These are phyloP conservation scores for Ascochyta pisi DNA, from an alignment of 2,329 filamentous ascomycete genomes.

Conservation along the genomic window DNA sequence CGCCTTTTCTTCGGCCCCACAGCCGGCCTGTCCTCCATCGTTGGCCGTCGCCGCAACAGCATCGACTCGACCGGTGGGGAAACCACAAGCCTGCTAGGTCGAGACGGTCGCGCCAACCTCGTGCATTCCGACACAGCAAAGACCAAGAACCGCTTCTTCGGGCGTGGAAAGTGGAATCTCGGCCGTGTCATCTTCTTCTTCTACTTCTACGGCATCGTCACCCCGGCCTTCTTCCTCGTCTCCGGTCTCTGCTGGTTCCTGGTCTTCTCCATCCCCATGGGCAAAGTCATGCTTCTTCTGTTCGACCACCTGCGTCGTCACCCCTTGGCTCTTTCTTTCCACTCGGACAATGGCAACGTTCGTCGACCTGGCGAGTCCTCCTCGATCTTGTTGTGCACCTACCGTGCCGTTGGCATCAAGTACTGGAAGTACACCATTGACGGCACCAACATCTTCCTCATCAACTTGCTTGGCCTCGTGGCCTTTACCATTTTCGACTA, in stretches of 20 bases:
- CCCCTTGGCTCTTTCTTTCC: slow-evolving; percentile 90
- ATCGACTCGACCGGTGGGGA: slow-evolving; percentile 87
- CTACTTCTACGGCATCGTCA: slow-evolving; percentile 93
- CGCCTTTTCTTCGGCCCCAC: slow-evolving; percentile 92
- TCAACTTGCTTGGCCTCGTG: slow-evolving; percentile 95
- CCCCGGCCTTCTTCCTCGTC: slow-evolving; percentile 82
- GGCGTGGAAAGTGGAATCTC: slow-evolving; percentile 92
- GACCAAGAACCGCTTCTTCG: slow-evolving; percentile 86
- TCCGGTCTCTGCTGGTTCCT: slow-evolving; percentile 93
- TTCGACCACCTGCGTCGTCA: slow-evolving; percentile 92
- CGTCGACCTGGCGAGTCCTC: slow-evolving; percentile 74
- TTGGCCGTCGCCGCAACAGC: slow-evolving; percentile 86
- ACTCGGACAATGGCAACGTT: slow-evolving; percentile 80
- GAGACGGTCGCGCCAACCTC: slow-evolving; percentile 61
- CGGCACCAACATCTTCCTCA: slow-evolving; percentile 98
- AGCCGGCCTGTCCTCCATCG: slow-evolving; percentile 72
- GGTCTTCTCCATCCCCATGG: slow-evolving; percentile 99
- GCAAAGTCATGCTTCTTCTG: slow-evolving; percentile 87
- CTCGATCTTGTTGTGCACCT: slow-evolving; percentile 93
- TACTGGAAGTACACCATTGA: slow-evolving; percentile 99
- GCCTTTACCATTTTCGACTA: slow-evolving; percentile 94
- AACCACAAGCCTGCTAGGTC: slow-evolving; percentile 85
- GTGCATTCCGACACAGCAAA: slow-evolving; percentile 47
- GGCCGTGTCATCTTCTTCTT: slow-evolving; percentile 95
- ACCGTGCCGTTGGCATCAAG: slow-evolving; percentile 88